Conservation (phyloP, 352 stramenopile genomes). For the Phytopythium sindhum region DNA sequence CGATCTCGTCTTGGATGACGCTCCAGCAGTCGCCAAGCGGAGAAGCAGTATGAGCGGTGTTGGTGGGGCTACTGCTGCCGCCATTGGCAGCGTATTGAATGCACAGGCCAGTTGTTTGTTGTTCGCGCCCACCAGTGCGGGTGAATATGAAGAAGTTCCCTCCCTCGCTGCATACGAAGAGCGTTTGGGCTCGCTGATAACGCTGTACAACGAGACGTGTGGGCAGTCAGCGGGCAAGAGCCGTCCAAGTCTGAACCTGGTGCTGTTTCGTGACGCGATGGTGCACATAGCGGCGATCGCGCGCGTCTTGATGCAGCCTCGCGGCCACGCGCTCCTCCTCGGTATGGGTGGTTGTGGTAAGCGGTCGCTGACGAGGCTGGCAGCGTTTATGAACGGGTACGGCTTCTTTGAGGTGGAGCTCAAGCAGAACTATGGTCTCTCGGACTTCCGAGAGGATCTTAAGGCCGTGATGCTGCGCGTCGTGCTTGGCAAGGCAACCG, state of each 20-base stretch:
- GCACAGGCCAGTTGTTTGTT: conserved; percentile 9
- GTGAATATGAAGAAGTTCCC: conserved; percentile 6
- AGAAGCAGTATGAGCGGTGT: conserved; percentile 1
- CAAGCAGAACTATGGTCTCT: conserved; percentile 79
- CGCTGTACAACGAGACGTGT: conserved; percentile 33
- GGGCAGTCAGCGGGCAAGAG: neutral
- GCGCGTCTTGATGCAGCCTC: conserved; percentile 77
- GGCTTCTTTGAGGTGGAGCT: conserved; percentile 81
- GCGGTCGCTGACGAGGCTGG: conserved; percentile 74
- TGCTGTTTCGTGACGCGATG: conserved; percentile 85
- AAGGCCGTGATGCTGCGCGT: conserved; percentile 58
- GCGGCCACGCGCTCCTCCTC: conserved; percentile 85
- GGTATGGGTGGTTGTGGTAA: conserved; percentile 86
- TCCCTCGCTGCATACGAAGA: conserved; percentile 49
- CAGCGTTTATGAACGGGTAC: conserved; percentile 73
- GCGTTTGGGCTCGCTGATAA: conserved; percentile 45
- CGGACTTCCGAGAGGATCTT: conserved; percentile 87
- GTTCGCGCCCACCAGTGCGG: conserved; percentile 14
- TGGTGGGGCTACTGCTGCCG: neutral
- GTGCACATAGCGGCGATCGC: conserved; percentile 83
- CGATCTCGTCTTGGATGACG: conserved; percentile 29
- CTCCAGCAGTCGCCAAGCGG: neutral
- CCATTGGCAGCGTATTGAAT: neutral
- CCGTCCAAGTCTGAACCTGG: conserved; percentile 33
- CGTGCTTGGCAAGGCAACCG: conserved; percentile 28